Percentiles rank a stretch among this genome's conserved stretches.
phyloP scores from a whole-genome alignment of 169 alveolate species.

The Pseudocohnilembus persalinus region DNA sequence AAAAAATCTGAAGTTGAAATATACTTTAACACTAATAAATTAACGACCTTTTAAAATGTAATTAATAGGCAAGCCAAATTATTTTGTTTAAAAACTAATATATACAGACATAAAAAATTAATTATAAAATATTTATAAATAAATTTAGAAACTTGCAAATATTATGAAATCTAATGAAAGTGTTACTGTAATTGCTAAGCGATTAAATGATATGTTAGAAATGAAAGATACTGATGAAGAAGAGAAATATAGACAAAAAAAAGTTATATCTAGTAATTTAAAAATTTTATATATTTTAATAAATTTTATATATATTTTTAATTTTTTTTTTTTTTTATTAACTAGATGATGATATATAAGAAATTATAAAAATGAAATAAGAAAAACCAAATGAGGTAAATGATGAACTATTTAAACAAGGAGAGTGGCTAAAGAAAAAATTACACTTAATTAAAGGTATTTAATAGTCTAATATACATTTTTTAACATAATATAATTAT shows the following conservation, averaged over 20 bases:
- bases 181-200: slow-evolving; percentile 27
- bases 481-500: no score
- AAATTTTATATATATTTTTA: no score
- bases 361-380: slow-evolving; percentile 41
- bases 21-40: slow-evolving; percentile 39
- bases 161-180: slow-evolving; percentile 43
- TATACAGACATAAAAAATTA: not conserved
- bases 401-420: slow-evolving; percentile 46
- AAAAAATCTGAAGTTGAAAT: slow-evolving; percentile 46
- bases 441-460: slow-evolving; percentile 38
- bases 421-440: slow-evolving; percentile 49
- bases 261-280: slow-evolving; percentile 35
- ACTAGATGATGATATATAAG: slow-evolving; percentile 43
- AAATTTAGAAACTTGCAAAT: slow-evolving; percentile 14
- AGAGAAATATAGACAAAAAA: slow-evolving; percentile 19
- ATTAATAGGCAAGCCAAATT: no score
- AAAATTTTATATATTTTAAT: not conserved
- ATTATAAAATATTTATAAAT: not conserved
- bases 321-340: not conserved
- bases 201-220: slow-evolving; percentile 32
- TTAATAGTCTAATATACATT: not conserved
- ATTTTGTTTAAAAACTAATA: no score
- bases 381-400: slow-evolving; percentile 53
- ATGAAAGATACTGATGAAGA: slow-evolving; percentile 34
- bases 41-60: slow-evolving; percentile 42